Conservation (phyloP, 768 basidiomycete genomes). For the Porphyrellus cyaneotinctus region DNA sequence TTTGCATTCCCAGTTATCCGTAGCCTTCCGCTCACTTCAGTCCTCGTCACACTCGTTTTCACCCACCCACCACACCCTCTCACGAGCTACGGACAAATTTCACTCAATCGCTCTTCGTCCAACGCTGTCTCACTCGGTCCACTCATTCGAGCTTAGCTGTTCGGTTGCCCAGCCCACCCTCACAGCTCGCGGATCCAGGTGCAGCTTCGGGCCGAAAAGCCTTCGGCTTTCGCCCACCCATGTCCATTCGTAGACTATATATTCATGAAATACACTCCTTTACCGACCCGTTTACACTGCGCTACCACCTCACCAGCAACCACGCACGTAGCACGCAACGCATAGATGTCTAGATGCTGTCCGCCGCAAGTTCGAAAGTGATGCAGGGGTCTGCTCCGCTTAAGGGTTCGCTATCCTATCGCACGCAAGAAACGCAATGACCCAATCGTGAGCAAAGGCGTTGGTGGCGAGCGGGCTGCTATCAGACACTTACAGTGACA, state of each 20-base stretch:
- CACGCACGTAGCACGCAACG: too few species aligned
- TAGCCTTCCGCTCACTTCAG: background rate
- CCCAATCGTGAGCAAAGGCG: background rate
- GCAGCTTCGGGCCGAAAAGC: background rate
- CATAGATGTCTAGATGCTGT: rapidly evolving
- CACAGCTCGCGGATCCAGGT: background rate
- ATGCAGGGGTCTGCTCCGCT: background rate
- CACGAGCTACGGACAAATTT: background rate
- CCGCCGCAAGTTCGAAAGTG: rapidly evolving
- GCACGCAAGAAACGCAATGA: too few species aligned
- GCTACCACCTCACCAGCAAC: too few species aligned
- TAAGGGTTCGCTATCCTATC: background rate
- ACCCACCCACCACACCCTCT: background rate
- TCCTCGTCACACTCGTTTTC: background rate
- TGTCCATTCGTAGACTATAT: too few species aligned
- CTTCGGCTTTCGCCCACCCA: background rate
- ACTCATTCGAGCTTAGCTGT: background rate
- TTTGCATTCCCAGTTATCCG: background rate
- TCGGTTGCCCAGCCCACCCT: background rate
- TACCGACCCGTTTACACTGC: too few species aligned
- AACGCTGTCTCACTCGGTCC: background rate
- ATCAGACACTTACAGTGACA: background rate
- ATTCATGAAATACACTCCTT: too few species aligned
- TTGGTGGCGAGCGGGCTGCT: background rate
- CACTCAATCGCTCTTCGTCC: background rate